phyloP scores from a whole-genome alignment of 768 basidiomycete genomes.

The Boletus rubropictus region DNA sequence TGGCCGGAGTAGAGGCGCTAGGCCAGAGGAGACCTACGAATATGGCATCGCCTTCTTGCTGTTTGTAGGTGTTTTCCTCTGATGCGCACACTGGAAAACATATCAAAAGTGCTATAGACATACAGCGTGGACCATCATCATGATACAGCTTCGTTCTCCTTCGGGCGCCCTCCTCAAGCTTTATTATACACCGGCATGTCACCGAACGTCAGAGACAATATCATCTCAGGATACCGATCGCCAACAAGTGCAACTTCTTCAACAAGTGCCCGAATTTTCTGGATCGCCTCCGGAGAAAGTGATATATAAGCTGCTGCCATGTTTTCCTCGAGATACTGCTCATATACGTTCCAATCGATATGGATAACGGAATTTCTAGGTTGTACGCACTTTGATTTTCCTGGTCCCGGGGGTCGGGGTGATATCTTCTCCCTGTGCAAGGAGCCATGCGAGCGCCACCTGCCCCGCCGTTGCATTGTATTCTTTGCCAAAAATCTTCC shows the following conservation, averaged over 20 bases:
- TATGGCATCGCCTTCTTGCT: too few species aligned
- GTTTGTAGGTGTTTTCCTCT: too few species aligned
- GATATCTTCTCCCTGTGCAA: slow-evolving; percentile 34
- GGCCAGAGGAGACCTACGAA: too few species aligned
- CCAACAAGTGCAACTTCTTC: slow-evolving; percentile 27
- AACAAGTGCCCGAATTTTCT: slow-evolving; percentile 33
- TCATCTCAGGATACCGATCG: slow-evolving; percentile 19
- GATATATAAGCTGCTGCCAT: slow-evolving; percentile 30
- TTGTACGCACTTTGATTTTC: slow-evolving; percentile 26
- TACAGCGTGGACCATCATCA: too few species aligned
- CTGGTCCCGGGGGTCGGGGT: slow-evolving; percentile 40
- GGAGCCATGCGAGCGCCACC: slow-evolving; percentile 37
- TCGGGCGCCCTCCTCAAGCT: background rate
- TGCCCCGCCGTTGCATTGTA: slow-evolving; percentile 36
- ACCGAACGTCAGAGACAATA: slow-evolving; percentile 7
- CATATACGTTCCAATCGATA: background rate
- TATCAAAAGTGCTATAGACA: background rate
- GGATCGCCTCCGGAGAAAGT: slow-evolving; percentile 35
- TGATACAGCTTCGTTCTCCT: too few species aligned
- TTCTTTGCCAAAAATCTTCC: slow-evolving; percentile 19
- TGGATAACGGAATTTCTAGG: background rate
- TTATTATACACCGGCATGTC: slow-evolving; percentile 17
- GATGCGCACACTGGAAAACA: background rate
- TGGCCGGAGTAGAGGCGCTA: too few species aligned
- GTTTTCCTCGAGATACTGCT: slow-evolving; percentile 44